Base-by-base conservation (phyloP, 306 rosid genomes). In the Hylodesmum podocarpum region DNA sequence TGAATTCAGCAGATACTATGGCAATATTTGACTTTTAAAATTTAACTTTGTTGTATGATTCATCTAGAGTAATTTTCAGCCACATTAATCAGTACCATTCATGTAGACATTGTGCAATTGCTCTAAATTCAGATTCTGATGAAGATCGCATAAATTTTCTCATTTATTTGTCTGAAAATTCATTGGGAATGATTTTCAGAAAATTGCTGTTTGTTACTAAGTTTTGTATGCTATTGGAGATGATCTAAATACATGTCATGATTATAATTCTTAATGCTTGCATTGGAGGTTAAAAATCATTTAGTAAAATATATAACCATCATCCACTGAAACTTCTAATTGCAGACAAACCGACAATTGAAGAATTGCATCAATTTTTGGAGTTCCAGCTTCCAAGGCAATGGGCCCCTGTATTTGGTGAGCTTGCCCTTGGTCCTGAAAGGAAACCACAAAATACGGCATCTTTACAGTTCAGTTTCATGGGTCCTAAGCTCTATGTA, bases 401-500 rank as follows among this genome's bases (percentile, higher is more conserved):
- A 66, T 91, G 96, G 93, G 96, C 96, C 41, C 96, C 97, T 6
- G 89, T 86, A 62, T 90, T 90, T 73, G 97, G 97, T 57, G 94
- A 92, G 88, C 91, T 92, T 66, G 76, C 93, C 55, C 91, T 92
- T 78, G 97, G 96, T 61, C 96, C 96, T 74, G 89, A 88, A 63
- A 87, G 86, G 85, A 88, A 80, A 81, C 83, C 76, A 25, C 89
- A 81, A 73, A 82, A 82, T 66, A 66, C 83, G 70, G 85, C 97
- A 24, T 86, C 97, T 55, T 83, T 92, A 81, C 93, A 87, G 84
- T 87, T 92, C 84, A 92, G 97, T 84, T 84, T 92, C 70, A 84
- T 92, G 97, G 97, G 97, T 64, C 97, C 97, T 24, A 92, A 92
- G 88, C 97, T 92, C 33, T 86, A 90, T 37, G 92, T 92, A 54